Base-by-base conservation (phyloP, 192 early-diverging fungal genomes). In the Paraglomus brasilianum region DNA sequence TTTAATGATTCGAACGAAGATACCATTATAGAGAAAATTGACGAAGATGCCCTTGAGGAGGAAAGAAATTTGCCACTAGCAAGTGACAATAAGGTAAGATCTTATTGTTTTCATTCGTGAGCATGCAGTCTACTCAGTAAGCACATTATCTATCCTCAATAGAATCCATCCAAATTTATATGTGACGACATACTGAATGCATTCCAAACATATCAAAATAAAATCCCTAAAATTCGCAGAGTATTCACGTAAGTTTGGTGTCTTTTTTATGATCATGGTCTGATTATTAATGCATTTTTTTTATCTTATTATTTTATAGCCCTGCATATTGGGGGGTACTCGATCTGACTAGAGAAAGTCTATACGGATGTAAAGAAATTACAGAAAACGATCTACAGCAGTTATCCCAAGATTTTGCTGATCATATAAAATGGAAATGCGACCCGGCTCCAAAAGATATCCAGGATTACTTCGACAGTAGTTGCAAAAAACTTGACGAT, bases 11-110 rank as follows among this genome's bases (percentile, higher is more conserved):
- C 38, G 8, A 59, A 59, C 19, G 57, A 59, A 59, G 38, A 43
- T 59, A 40, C 2, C 1, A 59, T 59, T 59, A 59, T 59, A 40
- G 39, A 19, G 17, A 59, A 42, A 40, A 59, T 59, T 59, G 40
- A 62, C 19, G 59, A 62, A 62, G 10, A 62, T 43, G 19, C 59
- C 17, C 59, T 62, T 15, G 43, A 45, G 59, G 59, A 62, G 42
- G 59, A 62, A 62, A 62, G 59, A 10, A 62, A 45, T 43, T 62
- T 62, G 59, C 59, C 43, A 62, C 42, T 46, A 62, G 59, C 42
- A 10, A 61, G 41, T 61, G 59, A 44, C 46, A 44, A 44, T 6
- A 62, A 59, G 8, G 57, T 59, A 59, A 59, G 8, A 36, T 40
- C 38, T 59, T 40, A 14, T 13, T 36, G 57, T 58, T 38, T 58